Percentiles rank a stretch among this genome's conserved stretches.
Evolutionary conservation across 1,284 basidiomycete genomes (phyloP).

Genomic region (Sporisorium graminicola): DNA sequence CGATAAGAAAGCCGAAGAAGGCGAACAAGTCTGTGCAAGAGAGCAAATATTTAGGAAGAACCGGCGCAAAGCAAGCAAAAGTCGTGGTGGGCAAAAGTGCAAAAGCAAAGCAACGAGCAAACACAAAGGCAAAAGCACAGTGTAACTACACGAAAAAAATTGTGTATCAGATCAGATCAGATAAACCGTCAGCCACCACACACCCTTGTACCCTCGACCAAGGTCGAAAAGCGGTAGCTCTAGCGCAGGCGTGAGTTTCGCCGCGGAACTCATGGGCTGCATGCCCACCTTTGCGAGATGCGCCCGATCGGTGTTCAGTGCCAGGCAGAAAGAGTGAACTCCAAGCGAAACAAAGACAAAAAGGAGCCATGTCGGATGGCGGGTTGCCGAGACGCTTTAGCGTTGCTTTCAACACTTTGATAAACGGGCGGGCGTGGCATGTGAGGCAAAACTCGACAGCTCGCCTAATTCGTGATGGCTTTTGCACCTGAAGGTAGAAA

Average conservation of each 20-base stretch:
- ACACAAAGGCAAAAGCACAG: neutral
- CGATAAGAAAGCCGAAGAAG: neutral
- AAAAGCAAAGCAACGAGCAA: neutral
- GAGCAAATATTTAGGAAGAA: neutral
- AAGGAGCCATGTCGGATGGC: neutral
- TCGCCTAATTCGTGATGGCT: slow-evolving; percentile 4
- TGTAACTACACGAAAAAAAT: neutral
- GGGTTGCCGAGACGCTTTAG: neutral
- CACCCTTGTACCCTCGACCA: no score
- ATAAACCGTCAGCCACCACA: no score
- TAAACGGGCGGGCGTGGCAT: no score
- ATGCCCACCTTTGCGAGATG: neutral
- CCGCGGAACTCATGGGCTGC: neutral
- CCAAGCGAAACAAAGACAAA: neutral
- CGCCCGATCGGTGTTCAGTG: neutral
- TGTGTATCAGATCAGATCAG: slow-evolving; percentile 6
- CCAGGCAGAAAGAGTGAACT: neutral
- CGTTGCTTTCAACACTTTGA: neutral
- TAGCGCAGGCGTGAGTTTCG: neutral
- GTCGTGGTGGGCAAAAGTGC: neutral
- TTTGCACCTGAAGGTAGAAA: neutral
- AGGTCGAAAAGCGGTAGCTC: neutral
- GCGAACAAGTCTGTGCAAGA: neutral
- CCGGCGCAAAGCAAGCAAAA: neutral
- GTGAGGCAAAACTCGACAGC: slow-evolving; percentile 14